Base-by-base conservation (phyloP, 768 basidiomycete genomes). In the Trametes cubensis region DNA sequence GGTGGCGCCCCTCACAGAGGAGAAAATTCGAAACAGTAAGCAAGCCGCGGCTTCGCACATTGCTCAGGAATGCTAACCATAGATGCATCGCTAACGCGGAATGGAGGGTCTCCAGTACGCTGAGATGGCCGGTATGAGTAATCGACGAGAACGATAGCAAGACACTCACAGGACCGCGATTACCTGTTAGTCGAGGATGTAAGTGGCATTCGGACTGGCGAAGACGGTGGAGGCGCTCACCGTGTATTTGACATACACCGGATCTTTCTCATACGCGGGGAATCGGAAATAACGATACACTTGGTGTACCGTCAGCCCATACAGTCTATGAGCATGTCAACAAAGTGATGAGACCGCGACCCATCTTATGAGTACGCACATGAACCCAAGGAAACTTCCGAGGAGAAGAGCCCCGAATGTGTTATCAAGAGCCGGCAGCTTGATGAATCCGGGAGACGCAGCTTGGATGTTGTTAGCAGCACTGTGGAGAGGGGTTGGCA, bases 21-120 rank as follows among this genome's bases (percentile, higher is more conserved):
- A 87, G 18, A 86, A 79, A 64, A 82, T 85, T 1, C 70, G 74
- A 42, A 75, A 73, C 42, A 77, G 75, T 44, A 71, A 74, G 40
- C 89, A 90, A 62, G 85, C 86, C 11, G 93, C 92, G 0, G 91
- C 90, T n/a, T n/a, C n/a, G n/a, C n/a, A 11, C 34, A 11, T 34
- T 34, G 6, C 34, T 34, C 28, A 34, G 34, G 34, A 4, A 8
- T 40, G 3, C 52, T 54, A 10, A 54, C 52, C 52, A 54, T 18
- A 54, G 23, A 25, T 54, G 52, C 52, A 54, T 8, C 7, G 52
- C 52, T 2, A 54, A 14, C 26, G 40, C 52, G 8, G 40, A 15
- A 30, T 54, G 52, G 1, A 54, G 6, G 3, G 52, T 54, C 15
- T 54, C 52, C 13, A 54, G 52, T 4, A 41, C 23, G 15, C 52